Percentiles rank a stretch among this genome's conserved stretches.
Conservation (phyloP, 441 rosid species). For the Hura crepitans region DNA sequence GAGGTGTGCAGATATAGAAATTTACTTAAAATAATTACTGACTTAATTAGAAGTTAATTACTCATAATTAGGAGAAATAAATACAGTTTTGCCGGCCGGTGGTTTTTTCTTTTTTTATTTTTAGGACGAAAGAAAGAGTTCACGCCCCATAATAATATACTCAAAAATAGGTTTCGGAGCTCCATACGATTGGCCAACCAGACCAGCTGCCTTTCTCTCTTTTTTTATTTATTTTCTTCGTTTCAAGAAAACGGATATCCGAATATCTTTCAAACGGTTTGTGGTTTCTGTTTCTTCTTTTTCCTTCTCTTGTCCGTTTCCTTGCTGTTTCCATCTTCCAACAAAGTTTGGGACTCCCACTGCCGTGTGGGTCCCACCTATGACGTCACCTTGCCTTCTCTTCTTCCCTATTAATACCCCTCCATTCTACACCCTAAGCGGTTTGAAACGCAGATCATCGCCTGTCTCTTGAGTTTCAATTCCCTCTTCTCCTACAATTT, state of each 20-base stretch:
- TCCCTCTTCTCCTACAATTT: neutral
- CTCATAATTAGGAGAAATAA: neutral
- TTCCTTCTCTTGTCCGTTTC: neutral
- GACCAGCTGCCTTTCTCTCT: neutral
- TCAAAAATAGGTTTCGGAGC: neutral
- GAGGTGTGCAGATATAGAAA: too few species aligned
- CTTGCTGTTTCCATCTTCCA: slow-evolving; percentile 3
- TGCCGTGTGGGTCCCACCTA: slow-evolving; percentile 28
- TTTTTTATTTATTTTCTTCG: too few species aligned
- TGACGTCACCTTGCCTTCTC: neutral
- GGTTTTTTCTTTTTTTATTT: neutral
- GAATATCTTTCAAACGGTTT: slow-evolving; percentile 12
- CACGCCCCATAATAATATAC: neutral
- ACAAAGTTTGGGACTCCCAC: neutral
- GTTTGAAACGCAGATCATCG: slow-evolving; percentile 25
- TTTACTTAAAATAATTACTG: too few species aligned
- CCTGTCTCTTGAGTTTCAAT: neutral
- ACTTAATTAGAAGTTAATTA: too few species aligned
- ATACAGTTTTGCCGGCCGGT: neutral
- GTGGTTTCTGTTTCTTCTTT: neutral
- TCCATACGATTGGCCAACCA: neutral
- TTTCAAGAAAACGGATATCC: slow-evolving; percentile 24
- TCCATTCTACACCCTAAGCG: neutral
- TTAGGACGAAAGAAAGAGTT: neutral
- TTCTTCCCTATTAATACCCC: slow-evolving; percentile 19